A percentile compares a stretch with the other conserved stretches of the same genome.
These are phyloP conservation scores for Coemansia sp. DNA, from an alignment of 192 early-diverging fungal species.

Conservation along the genomic window DNA sequence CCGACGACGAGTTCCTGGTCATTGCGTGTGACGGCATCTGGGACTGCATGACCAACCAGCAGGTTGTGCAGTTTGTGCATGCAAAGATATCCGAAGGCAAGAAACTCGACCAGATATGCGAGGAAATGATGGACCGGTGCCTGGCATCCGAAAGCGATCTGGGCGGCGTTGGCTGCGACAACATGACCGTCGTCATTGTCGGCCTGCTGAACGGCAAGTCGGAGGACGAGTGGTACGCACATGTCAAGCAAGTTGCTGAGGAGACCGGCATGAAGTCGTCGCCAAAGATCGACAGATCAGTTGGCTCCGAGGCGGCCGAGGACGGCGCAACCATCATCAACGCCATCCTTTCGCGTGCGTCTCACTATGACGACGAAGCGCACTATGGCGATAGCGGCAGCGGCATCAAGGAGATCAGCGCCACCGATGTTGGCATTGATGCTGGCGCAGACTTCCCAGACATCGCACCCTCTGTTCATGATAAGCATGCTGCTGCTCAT, in stretches of 20 bases:
- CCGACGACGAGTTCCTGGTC: slow-evolving; percentile 85
- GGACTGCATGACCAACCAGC: slow-evolving; percentile 93
- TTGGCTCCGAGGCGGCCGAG: slow-evolving; percentile 21
- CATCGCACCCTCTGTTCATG: not conserved
- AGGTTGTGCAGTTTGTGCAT: slow-evolving; percentile 86
- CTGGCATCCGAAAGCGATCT: slow-evolving; percentile 86
- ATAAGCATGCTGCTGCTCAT: not conserved
- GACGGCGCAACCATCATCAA: slow-evolving; percentile 34
- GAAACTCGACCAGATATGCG: slow-evolving; percentile 70
- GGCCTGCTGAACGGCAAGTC: slow-evolving; percentile 79
- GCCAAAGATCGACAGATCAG: slow-evolving; percentile 38
- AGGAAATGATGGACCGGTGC: slow-evolving; percentile 90
- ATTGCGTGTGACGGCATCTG: slow-evolving; percentile 99
- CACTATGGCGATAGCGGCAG: slow-evolving; percentile 7
- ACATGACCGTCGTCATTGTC: slow-evolving; percentile 97
- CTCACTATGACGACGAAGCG: slow-evolving; percentile 17
- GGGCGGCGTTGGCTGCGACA: slow-evolving; percentile 96
- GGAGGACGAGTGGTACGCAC: slow-evolving; percentile 73
- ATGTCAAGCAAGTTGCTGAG: slow-evolving; percentile 50
- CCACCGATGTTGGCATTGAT: not conserved
- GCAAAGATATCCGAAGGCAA: slow-evolving; percentile 62
- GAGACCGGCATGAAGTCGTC: slow-evolving; percentile 45
- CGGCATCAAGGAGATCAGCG: not conserved
- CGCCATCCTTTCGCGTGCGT: slow-evolving; percentile 32
- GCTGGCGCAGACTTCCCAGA: slow-evolving; percentile 17